Evolutionary conservation across 2,329 filamentous ascomycete species (phyloP).

Genomic region (Ceratocystis colombiana): DNA sequence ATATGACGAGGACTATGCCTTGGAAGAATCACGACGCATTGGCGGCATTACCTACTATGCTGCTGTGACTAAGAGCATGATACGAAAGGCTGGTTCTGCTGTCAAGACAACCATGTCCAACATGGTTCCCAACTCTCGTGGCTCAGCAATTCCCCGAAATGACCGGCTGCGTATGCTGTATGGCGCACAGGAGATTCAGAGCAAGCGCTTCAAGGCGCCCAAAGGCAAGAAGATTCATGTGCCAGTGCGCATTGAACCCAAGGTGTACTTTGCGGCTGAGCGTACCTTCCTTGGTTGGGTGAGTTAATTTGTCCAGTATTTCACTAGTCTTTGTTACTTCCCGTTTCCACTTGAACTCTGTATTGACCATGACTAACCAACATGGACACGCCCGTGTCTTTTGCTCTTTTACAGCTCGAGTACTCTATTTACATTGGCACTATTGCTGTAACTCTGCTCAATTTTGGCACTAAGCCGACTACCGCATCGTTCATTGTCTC

Average conservation of each 20-base stretch:
- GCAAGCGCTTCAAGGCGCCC: slow-evolving; percentile 58
- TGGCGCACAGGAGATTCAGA: slow-evolving; percentile 45
- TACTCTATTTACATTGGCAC: slow-evolving; percentile 90
- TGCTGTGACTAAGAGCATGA: slow-evolving; percentile 34
- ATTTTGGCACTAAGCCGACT: slow-evolving; percentile 57
- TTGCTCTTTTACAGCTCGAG: slow-evolving; percentile 53
- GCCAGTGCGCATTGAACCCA: slow-evolving; percentile 88
- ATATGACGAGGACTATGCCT: slow-evolving; percentile 59
- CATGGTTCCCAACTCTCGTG: slow-evolving; percentile 46
- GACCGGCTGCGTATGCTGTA: slow-evolving; percentile 46
- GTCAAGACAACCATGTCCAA: slow-evolving; percentile 11
- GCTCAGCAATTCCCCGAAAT: slow-evolving; percentile 48
- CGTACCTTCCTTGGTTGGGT: slow-evolving; percentile 92
- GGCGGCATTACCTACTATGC: slow-evolving; percentile 68
- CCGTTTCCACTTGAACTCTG: background rate
- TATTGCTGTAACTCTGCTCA: slow-evolving; percentile 72
- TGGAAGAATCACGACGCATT: slow-evolving; percentile 66
- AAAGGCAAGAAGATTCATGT: slow-evolving; percentile 90
- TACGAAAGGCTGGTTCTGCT: slow-evolving; percentile 19
- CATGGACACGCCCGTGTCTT: background rate
- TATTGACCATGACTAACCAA: slow-evolving; percentile 23
- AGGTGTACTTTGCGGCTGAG: slow-evolving; percentile 94
- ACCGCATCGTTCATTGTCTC: slow-evolving; percentile 56
- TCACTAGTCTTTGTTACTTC: background rate
- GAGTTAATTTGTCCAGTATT: slow-evolving; percentile 33